Percentiles rank a stretch among this genome's conserved stretches.
phyloP scores from a whole-genome alignment of 2,329 filamentous ascomycete species.

The Penicillium aurantiogriseum region DNA sequence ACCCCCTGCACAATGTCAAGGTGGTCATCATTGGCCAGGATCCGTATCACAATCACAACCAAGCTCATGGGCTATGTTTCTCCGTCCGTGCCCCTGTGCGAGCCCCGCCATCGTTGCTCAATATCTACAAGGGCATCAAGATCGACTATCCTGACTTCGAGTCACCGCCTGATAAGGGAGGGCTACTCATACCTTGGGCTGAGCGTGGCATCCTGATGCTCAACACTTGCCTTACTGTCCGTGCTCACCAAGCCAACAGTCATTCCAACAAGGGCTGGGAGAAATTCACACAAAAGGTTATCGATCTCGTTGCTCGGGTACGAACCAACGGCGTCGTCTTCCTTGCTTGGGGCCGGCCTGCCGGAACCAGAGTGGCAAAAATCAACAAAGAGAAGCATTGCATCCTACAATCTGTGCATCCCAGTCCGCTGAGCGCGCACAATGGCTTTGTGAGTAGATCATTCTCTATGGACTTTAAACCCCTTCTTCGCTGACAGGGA shows the following conservation, averaged over 20 bases:
- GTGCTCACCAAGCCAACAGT: slow-evolving; percentile 80
- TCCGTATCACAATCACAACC: slow-evolving; percentile 92
- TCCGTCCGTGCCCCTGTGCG: slow-evolving; percentile 85
- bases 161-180: slow-evolving; percentile 71
- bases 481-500: not conserved
- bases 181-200: slow-evolving; percentile 89
- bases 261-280: slow-evolving; percentile 92
- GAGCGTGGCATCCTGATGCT: slow-evolving; percentile 88
- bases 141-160: slow-evolving; percentile 83
- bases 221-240: slow-evolving; percentile 92
- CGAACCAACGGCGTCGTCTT: slow-evolving; percentile 84
- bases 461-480: not conserved
- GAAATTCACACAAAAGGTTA: slow-evolving; percentile 83
- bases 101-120: slow-evolving; percentile 84
- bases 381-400: slow-evolving; percentile 73
- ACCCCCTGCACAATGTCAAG: slow-evolving; percentile 84
- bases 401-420: slow-evolving; percentile 84
- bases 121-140: slow-evolving; percentile 87
- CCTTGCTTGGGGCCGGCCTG: slow-evolving; percentile 87
- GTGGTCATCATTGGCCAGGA: slow-evolving; percentile 94
- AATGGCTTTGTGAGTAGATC: slow-evolving; percentile 66
- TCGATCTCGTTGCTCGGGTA: slow-evolving; percentile 78
- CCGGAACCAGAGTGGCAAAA: slow-evolving; percentile 72
- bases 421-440: slow-evolving; percentile 83
- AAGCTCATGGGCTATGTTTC: slow-evolving; percentile 95